These are phyloP conservation scores for Fusarium succisae DNA, from an alignment of 2,329 filamentous ascomycete genomes.

Conservation along the genomic window DNA sequence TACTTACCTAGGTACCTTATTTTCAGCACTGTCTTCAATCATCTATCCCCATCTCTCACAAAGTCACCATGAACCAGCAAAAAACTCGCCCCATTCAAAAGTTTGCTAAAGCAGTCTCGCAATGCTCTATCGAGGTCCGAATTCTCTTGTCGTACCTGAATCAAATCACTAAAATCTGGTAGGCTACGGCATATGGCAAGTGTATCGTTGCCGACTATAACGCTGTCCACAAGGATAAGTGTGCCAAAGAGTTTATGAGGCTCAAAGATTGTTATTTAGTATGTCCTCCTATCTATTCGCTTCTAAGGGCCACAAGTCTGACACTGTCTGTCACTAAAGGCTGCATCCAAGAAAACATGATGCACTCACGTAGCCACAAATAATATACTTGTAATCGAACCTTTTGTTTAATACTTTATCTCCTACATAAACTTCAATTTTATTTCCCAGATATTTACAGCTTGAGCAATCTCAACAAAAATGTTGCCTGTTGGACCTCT, in stretches of 20 bases:
- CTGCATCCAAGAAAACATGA: slow-evolving; percentile 43
- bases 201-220: slow-evolving; percentile 93
- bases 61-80: slow-evolving; percentile 38
- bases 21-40: background rate
- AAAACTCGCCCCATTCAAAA: slow-evolving; percentile 61
- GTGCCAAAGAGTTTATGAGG: slow-evolving; percentile 81
- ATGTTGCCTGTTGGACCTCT: slow-evolving; percentile 84
- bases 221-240: slow-evolving; percentile 90
- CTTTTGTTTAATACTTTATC: slow-evolving; percentile 9
- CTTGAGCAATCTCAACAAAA: slow-evolving; percentile 79
- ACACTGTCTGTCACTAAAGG: slow-evolving; percentile 23
- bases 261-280: slow-evolving; percentile 91
- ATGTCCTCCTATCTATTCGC: slow-evolving; percentile 43
- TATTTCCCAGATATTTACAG: slow-evolving; percentile 58
- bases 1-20: background rate
- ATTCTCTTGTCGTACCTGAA: background rate
- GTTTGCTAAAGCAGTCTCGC: slow-evolving; percentile 62
- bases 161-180: background rate
- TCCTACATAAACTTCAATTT: slow-evolving; percentile 4
- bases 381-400: slow-evolving; percentile 13
- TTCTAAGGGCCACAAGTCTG: background rate
- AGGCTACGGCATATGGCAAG: slow-evolving; percentile 90
- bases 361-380: background rate
- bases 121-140: slow-evolving; percentile 65
- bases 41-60: background rate